Base-by-base conservation (phyloP, 1,139 yeast species). In the Suhomyces taliae region DNA sequence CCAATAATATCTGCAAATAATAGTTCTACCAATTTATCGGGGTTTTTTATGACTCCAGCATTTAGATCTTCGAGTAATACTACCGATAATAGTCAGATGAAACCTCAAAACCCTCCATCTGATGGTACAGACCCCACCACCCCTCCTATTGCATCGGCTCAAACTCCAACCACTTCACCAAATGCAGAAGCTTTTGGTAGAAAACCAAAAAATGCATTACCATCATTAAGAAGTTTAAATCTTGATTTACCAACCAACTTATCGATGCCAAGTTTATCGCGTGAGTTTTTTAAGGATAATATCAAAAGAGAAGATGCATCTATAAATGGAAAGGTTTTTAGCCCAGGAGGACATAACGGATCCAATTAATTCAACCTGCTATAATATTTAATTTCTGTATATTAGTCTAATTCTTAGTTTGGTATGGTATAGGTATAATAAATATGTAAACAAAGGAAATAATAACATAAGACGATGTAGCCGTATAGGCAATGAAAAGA, bases 161-260 rank as follows among this genome's bases (percentile, higher is more conserved):
- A 48, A 32, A 36, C 47, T 9, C 47, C 49, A 15, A 41, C 38
- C 27, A 27, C 43, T 12, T 41, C 51, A 6, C 50, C 48, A 6
- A 32, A 36, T n/a, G 34, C 46, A 24, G 50, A 50, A 33, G 39
- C 47, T 19, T 39, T 54, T 24, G 40, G 45, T 15, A 44, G 11
- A 9, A 43, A 41, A 35, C 72, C 81, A 9, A 62, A 69, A 39
- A 53, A 51, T 14, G 57, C 64, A 7, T 62, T 78, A 40, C 83
- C 83, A 1, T 77, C 83, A 10, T 61, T 79, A 44, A 64, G 82
- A 53, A 76, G 82, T 45, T 67, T 79, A 55, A 75, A 76, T 46
- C 65, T 79, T 51, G 81, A 74, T 46, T 68, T 78, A 53, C 82
- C 82, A 8, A 62, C 70, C 10, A 72, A 71, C 45, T 58, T 72